Conservation (phyloP, 129 eudicot genomes). For the Flaveria ramosissima region DNA sequence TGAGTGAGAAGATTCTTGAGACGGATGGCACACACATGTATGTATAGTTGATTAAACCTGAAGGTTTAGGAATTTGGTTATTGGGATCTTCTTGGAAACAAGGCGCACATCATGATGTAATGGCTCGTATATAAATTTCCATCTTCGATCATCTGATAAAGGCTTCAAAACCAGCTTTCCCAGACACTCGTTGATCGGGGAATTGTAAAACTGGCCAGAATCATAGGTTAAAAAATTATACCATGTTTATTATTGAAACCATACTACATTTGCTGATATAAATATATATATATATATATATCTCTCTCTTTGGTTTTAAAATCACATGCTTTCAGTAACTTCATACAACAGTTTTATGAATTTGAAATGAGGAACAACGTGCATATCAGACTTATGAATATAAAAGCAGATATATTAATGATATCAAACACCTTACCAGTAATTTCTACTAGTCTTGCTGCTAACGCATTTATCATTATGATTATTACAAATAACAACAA, state of each 20-base stretch:
- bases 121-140: constrained; percentile 86
- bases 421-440: not conserved
- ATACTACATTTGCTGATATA: not conserved
- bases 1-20: not conserved
- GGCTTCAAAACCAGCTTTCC: constrained; percentile 90
- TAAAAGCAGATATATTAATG: not conserved
- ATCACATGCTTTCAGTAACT: too few relatives aligned
- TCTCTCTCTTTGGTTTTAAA: too few relatives aligned
- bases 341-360: too few relatives aligned
- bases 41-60: constrained; percentile 52
- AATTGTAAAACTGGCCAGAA: constrained; percentile 63
- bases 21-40: too few relatives aligned
- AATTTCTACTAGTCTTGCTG: too few relatives aligned
- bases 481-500: too few relatives aligned
- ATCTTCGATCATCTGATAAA: constrained; percentile 60
- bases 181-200: constrained; percentile 75
- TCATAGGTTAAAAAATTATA: not conserved
- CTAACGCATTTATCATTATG: too few relatives aligned
- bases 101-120: constrained; percentile 75
- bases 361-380: too few relatives aligned
- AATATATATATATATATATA: too few relatives aligned
- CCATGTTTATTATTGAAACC: not conserved
- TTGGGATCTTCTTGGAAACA: constrained; percentile 87
- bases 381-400: too few relatives aligned
- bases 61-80: constrained; percentile 72